Evolutionary conservation across 768 basidiomycete species (phyloP).

Genomic region (Trametes gibbosa): DNA sequence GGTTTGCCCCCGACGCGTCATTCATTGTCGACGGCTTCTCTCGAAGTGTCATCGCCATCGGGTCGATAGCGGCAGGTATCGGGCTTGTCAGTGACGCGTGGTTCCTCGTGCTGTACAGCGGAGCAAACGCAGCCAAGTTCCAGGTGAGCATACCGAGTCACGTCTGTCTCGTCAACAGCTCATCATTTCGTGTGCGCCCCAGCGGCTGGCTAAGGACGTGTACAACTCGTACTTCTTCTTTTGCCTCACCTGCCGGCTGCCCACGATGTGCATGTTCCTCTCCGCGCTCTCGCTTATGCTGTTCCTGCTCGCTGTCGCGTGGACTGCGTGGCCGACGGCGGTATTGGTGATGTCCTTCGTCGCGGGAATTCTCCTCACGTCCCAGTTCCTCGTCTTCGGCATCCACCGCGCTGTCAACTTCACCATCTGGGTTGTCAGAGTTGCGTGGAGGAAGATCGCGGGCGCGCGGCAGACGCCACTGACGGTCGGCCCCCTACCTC

Average conservation of each 20-base stretch:
- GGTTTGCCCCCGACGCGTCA: slow-evolving; percentile 48
- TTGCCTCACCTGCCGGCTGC: slow-evolving; percentile 61
- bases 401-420: slow-evolving; percentile 25
- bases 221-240: slow-evolving; percentile 68
- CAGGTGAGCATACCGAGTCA: slow-evolving; percentile 38
- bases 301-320: slow-evolving; percentile 63
- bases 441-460: not conserved
- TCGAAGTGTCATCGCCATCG: slow-evolving; percentile 51
- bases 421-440: slow-evolving; percentile 18
- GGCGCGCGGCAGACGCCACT: not conserved
- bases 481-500: no score
- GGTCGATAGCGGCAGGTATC: slow-evolving; percentile 58
- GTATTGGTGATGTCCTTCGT: slow-evolving; percentile 57
- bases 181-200: not conserved
- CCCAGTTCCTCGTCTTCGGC: slow-evolving; percentile 68
- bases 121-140: slow-evolving; percentile 50
- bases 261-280: slow-evolving; percentile 56
- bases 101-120: slow-evolving; percentile 63
- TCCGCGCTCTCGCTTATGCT: slow-evolving; percentile 56
- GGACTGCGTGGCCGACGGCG: slow-evolving; percentile 59
- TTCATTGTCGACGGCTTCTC: slow-evolving; percentile 50
- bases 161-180: not conserved
- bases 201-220: slow-evolving; percentile 53
- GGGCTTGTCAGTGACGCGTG: slow-evolving; percentile 63
- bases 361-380: slow-evolving; percentile 55